phyloP scores from a whole-genome alignment of 768 basidiomycete species.

The Amanita inopinata region DNA sequence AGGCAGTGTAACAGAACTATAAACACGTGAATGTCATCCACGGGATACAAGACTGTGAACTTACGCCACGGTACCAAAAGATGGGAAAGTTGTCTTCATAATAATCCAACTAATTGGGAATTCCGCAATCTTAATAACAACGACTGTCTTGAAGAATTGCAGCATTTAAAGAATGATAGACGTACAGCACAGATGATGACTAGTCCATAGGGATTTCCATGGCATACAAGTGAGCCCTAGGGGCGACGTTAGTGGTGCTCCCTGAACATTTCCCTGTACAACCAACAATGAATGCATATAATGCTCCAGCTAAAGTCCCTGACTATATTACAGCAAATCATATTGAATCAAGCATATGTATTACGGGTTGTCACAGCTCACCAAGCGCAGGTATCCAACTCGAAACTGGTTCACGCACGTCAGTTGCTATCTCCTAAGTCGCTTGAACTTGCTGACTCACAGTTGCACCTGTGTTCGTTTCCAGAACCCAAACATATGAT shows the following conservation, averaged over 20 bases:
- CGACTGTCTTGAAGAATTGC: too few relatives aligned
- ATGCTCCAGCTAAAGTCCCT: constrained; percentile 24
- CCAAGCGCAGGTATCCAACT: constrained; percentile 34
- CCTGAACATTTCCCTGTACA: too few relatives aligned
- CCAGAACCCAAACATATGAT: constrained; percentile 41
- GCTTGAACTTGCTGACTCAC: too few relatives aligned
- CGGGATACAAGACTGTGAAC: too few relatives aligned
- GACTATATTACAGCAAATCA: constrained; percentile 12
- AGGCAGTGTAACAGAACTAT: constrained; percentile 35
- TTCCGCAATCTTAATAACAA: constrained; percentile 28
- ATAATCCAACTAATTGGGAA: constrained; percentile 37
- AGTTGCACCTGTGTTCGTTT: constrained; percentile 43
- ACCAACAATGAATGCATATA: constrained; percentile 24
- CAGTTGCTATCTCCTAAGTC: too few relatives aligned
- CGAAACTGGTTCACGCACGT: too few relatives aligned
- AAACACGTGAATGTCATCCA: not conserved
- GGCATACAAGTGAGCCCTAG: constrained; percentile 29
- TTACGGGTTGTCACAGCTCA: constrained; percentile 14
- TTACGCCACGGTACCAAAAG: constrained; percentile 35
- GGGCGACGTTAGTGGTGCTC: too few relatives aligned
- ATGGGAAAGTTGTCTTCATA: constrained; percentile 25
- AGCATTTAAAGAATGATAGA: too few relatives aligned
- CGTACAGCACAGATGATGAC: constrained; percentile 29
- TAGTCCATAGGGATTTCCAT: constrained; percentile 32
- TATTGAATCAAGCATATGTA: not conserved